Evolutionary conservation across 164 flowering plant genomes (phyloP).

Genomic region (Brasenia schreberi): DNA sequence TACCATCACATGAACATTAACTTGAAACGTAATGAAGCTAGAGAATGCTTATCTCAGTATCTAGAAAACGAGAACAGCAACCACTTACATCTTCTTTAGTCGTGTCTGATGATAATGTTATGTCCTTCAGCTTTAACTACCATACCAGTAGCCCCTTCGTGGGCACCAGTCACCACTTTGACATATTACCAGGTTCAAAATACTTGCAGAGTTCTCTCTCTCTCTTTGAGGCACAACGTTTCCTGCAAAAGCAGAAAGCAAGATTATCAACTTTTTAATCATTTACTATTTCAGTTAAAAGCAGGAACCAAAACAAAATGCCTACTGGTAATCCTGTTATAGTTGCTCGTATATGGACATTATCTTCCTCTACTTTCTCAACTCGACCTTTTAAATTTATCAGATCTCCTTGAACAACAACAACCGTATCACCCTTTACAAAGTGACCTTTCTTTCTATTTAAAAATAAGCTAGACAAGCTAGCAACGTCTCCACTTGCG

Average conservation of each 20-base stretch:
- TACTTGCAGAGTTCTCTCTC: conserved; percentile 85
- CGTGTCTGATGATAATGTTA: conserved; percentile 77
- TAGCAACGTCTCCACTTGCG: conserved; percentile 58
- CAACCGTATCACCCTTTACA: conserved; percentile 90
- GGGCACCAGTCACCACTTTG: conserved; percentile 84
- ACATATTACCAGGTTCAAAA: conserved; percentile 93
- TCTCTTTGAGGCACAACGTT: conserved; percentile 73
- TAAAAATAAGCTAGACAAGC: conserved; percentile 69
- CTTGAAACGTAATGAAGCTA: too few species aligned
- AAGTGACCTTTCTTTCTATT: conserved; percentile 93
- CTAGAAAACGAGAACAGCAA: not conserved
- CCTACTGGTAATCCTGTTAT: conserved; percentile 68
- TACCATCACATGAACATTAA: not conserved
- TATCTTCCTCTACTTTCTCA: conserved; percentile 93
- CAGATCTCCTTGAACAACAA: conserved; percentile 81
- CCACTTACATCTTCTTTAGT: conserved; percentile 85
- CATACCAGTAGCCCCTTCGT: conserved; percentile 96
- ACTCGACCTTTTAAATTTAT: conserved; percentile 88
- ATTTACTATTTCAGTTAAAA: not conserved
- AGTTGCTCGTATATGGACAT: conserved; percentile 72
- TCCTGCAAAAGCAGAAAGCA: conserved; percentile 19
- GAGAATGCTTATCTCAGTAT: not conserved
- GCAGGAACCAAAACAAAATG: conserved; percentile 1
- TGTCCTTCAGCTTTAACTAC: conserved; percentile 91
- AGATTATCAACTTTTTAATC: not conserved